Evolutionary conservation across 345 rosid genomes (phyloP).

Genomic region (Lenwebbia sp.): DNA sequence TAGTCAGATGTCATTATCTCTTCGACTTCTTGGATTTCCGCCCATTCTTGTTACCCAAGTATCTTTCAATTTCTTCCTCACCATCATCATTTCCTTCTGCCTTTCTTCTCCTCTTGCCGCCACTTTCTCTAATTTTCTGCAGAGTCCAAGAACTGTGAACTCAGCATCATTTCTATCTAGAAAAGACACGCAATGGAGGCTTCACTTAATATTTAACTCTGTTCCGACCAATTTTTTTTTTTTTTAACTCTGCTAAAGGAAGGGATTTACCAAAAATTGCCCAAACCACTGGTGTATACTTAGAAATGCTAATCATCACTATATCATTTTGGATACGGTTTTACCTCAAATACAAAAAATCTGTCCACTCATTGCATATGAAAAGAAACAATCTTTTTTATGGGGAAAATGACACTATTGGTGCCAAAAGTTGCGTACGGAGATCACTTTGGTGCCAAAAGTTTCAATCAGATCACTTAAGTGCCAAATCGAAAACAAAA

Average conservation of each 20-base stretch:
- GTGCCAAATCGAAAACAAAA: too few species aligned
- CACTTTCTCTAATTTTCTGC: constrained; percentile 55
- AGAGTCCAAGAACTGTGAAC: background rate
- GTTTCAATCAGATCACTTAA: too few species aligned
- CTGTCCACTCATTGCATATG: background rate
- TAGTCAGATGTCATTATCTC: constrained; percentile 1
- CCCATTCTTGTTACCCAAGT: constrained; percentile 31
- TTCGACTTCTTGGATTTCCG: constrained; percentile 31
- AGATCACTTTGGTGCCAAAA: too few species aligned
- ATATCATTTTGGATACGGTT: background rate
- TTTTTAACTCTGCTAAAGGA: background rate
- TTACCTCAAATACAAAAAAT: background rate
- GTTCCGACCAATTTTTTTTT: too few species aligned
- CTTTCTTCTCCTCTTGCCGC: constrained; percentile 24
- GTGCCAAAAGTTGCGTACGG: too few species aligned
- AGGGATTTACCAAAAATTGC: background rate
- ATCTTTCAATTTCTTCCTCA: constrained; percentile 50
- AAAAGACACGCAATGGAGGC: background rate
- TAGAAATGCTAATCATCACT: background rate
- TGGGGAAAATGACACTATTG: too few species aligned
- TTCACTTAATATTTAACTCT: background rate
- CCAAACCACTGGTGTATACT: background rate
- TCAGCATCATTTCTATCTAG: background rate
- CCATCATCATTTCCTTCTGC: constrained; percentile 32
- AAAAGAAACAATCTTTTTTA: background rate